A percentile compares a stretch with the other conserved stretches of the same genome.
phyloP scores from a whole-genome alignment of 192 early-diverging fungal species.

The Entomortierella beljakovae region DNA sequence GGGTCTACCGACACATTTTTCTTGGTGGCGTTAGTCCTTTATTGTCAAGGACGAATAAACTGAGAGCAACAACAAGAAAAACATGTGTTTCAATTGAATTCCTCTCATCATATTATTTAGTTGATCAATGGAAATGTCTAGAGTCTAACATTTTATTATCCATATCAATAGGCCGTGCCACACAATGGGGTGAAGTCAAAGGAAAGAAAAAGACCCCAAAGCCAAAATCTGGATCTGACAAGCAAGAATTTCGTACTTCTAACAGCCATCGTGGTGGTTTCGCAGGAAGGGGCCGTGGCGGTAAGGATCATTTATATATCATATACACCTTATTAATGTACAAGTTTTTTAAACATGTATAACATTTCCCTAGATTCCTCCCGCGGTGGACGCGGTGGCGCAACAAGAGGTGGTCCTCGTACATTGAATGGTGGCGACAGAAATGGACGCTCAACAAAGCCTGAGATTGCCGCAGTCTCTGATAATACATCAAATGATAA shows the following conservation, averaged over 20 bases:
- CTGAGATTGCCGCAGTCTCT: constrained; percentile 15
- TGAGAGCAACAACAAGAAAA: too few relatives aligned
- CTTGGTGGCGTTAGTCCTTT: too few relatives aligned
- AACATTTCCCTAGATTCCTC: constrained; percentile 54
- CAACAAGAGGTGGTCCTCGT: constrained; percentile 56
- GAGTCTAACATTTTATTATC: too few relatives aligned
- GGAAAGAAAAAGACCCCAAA: constrained; percentile 72
- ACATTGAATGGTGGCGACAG: constrained; percentile 53
- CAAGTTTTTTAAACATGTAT: background rate
- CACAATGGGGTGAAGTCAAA: constrained; percentile 91
- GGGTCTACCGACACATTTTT: too few relatives aligned
- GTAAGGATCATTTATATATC: background rate
- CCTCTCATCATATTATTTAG: too few relatives aligned
- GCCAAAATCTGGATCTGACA: constrained; percentile 65
- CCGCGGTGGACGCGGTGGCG: constrained; percentile 72
- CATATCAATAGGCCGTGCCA: constrained; percentile 69
- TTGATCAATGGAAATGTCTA: too few relatives aligned
- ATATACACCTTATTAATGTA: background rate
- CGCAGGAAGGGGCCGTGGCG: constrained; percentile 71
- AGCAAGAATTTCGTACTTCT: constrained; percentile 57
- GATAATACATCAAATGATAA: constrained; percentile 4
- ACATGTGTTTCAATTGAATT: too few relatives aligned
- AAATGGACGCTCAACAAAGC: constrained; percentile 41
- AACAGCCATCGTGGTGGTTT: constrained; percentile 64
- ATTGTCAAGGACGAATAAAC: too few relatives aligned